Conservation (phyloP, 2,329 filamentous ascomycete genomes). For the Epichloe baconii region DNA sequence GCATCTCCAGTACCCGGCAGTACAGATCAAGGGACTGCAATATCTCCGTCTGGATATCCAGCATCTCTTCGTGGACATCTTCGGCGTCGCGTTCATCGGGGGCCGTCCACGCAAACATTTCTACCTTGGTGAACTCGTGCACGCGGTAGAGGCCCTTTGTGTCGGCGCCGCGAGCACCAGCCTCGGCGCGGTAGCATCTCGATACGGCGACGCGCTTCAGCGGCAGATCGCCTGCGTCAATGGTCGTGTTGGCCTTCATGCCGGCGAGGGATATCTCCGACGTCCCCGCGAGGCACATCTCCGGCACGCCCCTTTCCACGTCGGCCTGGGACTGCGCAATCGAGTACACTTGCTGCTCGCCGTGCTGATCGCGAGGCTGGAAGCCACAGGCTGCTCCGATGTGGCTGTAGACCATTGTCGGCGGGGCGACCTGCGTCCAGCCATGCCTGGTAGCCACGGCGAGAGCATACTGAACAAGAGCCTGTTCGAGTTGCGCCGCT, state of each 20-base stretch:
- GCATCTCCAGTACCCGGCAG: constrained; percentile 89
- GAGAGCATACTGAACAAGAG: constrained; percentile 76
- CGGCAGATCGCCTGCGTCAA: constrained; percentile 56
- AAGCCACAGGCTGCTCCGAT: constrained; percentile 88
- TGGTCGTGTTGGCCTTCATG: constrained; percentile 64
- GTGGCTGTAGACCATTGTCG: constrained; percentile 82
- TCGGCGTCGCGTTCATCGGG: constrained; percentile 38
- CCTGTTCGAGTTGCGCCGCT: constrained; percentile 87
- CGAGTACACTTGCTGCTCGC: constrained; percentile 83
- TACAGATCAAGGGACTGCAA: constrained; percentile 63
- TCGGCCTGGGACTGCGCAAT: constrained; percentile 56
- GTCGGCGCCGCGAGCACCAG: constrained; percentile 75
- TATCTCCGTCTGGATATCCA: constrained; percentile 77
- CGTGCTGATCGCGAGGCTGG: constrained; percentile 79
- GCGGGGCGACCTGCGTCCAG: constrained; percentile 73
- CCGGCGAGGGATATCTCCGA: constrained; percentile 91
- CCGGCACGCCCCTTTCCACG: constrained; percentile 46
- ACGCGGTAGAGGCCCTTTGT: constrained; percentile 94
- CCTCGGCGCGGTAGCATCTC: constrained; percentile 91
- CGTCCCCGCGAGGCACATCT: constrained; percentile 69
- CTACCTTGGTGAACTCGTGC: constrained; percentile 97
- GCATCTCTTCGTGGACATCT: constrained; percentile 68
- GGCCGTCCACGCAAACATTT: constrained; percentile 86
- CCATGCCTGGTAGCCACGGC: constrained; percentile 57
- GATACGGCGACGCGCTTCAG: constrained; percentile 72